These are phyloP conservation scores for Aspergillus sp. DNA, from an alignment of 2,329 filamentous ascomycete genomes.

Conservation along the genomic window DNA sequence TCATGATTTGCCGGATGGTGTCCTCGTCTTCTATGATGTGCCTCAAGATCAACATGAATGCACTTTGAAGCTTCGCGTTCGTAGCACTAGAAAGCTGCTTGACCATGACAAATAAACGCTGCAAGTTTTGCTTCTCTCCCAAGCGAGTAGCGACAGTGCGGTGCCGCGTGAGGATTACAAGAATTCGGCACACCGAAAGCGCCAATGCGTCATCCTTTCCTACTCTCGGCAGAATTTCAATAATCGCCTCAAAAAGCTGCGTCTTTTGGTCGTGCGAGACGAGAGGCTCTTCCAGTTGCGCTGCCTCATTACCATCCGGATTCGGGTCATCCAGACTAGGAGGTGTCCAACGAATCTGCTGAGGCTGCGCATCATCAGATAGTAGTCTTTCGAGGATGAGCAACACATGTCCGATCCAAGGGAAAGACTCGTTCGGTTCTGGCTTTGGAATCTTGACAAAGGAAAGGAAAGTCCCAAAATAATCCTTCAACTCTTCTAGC, in stretches of 20 bases:
- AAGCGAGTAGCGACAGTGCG: slow-evolving; percentile 63
- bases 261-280: slow-evolving; percentile 60
- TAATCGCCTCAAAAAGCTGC: slow-evolving; percentile 67
- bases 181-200: slow-evolving; percentile 70
- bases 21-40: slow-evolving; percentile 94
- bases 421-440: slow-evolving; percentile 69
- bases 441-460: slow-evolving; percentile 64
- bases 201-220: slow-evolving; percentile 82
- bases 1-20: slow-evolving; percentile 85
- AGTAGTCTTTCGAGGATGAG: slow-evolving; percentile 84
- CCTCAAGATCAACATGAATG: slow-evolving; percentile 78
- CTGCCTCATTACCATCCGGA: slow-evolving; percentile 48
- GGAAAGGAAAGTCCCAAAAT: slow-evolving; percentile 65
- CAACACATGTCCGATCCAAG: slow-evolving; percentile 87
- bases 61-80: slow-evolving; percentile 64
- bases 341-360: slow-evolving; percentile 63
- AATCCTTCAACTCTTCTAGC: slow-evolving; percentile 66
- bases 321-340: slow-evolving; percentile 43
- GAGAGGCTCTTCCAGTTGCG: slow-evolving; percentile 55
- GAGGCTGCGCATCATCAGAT: slow-evolving; percentile 79
- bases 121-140: slow-evolving; percentile 81
- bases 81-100: slow-evolving; percentile 80
- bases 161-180: slow-evolving; percentile 80
- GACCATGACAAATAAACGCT: slow-evolving; percentile 87
- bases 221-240: slow-evolving; percentile 76